These are phyloP conservation scores for Ailanthus altissimus DNA, from an alignment of 345 rosid genomes.

Conservation along the genomic window DNA sequence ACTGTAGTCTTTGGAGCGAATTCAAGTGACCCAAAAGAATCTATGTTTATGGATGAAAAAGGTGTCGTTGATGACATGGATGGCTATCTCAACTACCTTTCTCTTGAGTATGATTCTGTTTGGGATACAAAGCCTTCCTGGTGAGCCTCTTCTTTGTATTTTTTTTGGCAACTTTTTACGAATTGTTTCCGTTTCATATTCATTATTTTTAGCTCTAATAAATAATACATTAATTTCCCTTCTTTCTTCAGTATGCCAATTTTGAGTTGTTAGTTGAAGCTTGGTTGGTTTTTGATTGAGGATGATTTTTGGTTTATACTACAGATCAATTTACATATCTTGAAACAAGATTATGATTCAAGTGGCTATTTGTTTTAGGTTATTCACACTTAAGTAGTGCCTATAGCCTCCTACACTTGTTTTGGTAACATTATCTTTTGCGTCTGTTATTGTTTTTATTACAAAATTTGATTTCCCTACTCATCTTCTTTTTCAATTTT, in stretches of 20 bases:
- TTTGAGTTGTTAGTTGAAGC: neutral
- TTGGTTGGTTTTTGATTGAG: neutral
- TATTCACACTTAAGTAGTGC: neutral
- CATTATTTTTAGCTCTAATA: neutral
- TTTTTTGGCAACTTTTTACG: neutral
- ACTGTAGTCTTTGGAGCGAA: constrained; percentile 43
- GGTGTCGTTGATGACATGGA: constrained; percentile 83
- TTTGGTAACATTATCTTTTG: neutral
- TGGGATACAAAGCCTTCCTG: constrained; percentile 98
- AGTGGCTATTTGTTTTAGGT: neutral
- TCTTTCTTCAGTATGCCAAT: neutral
- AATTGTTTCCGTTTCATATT: neutral
- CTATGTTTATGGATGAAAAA: constrained; percentile 63
- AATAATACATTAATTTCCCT: neutral
- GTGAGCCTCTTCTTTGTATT: constrained; percentile 30
- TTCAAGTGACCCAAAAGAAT: constrained; percentile 41
- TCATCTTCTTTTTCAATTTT: constrained; percentile 3
- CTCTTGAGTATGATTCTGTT: constrained; percentile 96
- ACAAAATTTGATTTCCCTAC: neutral
- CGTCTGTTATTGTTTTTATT: neutral
- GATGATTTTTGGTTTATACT: neutral
- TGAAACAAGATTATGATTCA: neutral
- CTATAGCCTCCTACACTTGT: neutral
- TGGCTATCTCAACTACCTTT: constrained; percentile 77
- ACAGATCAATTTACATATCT: neutral